A percentile compares a stretch with the other conserved stretches of the same genome.
Evolutionary conservation across 2,329 filamentous ascomycete species (phyloP).

Genomic region (Akanthomyces uredinophilus): DNA sequence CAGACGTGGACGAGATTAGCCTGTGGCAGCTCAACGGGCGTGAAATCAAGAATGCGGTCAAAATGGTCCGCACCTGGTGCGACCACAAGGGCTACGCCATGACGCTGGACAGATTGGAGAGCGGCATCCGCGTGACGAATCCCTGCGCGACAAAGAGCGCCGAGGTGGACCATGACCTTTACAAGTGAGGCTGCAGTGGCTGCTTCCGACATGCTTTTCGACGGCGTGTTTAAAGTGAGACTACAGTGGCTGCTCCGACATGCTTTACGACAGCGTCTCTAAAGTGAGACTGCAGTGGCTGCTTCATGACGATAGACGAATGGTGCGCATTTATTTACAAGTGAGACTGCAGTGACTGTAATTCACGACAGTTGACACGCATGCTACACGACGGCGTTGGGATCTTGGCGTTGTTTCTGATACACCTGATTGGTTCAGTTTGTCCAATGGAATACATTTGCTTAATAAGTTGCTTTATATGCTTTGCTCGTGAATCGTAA

Average conservation of each 20-base stretch:
- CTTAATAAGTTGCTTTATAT: too few relatives aligned
- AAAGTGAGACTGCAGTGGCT: background rate
- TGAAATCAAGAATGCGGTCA: constrained; percentile 43
- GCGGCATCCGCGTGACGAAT: constrained; percentile 40
- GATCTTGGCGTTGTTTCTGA: background rate
- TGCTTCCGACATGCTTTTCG: too few relatives aligned
- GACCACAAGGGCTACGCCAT: constrained; percentile 38
- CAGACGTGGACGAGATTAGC: constrained; percentile 34
- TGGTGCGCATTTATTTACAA: too few relatives aligned
- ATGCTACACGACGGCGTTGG: background rate
- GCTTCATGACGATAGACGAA: too few relatives aligned
- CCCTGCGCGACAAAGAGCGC: constrained; percentile 35
- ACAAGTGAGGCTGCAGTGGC: background rate
- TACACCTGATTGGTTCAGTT: too few relatives aligned
- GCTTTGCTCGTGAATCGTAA: background rate
- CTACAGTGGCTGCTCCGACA: background rate
- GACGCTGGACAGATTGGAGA: constrained; percentile 38
- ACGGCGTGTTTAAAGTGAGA: too few relatives aligned
- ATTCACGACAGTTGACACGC: background rate
- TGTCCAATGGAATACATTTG: too few relatives aligned
- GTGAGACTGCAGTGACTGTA: background rate
- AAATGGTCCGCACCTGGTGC: constrained; percentile 43
- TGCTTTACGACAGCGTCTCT: too few relatives aligned
- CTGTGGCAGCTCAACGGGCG: constrained; percentile 40
- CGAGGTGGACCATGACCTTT: constrained; percentile 14